phyloP scores from a whole-genome alignment of 345 rosid species.

The Schrenkiella parvula region DNA sequence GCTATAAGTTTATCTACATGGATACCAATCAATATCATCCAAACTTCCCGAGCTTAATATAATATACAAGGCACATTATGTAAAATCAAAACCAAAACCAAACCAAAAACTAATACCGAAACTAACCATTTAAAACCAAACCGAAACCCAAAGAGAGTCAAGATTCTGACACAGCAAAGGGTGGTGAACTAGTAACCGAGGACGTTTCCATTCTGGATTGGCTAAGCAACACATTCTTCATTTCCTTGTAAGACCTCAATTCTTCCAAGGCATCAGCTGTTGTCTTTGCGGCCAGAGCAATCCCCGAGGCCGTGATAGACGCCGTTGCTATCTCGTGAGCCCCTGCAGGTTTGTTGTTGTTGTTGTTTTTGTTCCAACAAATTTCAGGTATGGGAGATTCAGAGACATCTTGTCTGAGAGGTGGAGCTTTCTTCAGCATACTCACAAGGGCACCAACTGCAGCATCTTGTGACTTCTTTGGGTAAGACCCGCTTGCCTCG shows the following conservation, averaged over 20 bases:
- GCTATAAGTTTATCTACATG: constrained; percentile 14
- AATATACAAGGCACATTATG: constrained; percentile 3
- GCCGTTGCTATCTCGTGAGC: constrained; percentile 33
- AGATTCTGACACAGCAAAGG: constrained; percentile 28
- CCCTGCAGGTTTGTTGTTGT: constrained; percentile 3
- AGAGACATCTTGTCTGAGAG: constrained; percentile 60
- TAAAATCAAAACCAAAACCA: not conserved
- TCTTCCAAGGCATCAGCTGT: constrained; percentile 90
- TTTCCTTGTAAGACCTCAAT: constrained; percentile 61
- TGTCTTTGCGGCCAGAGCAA: constrained; percentile 49
- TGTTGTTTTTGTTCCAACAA: constrained; percentile 16
- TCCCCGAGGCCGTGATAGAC: constrained; percentile 47
- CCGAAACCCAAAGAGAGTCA: not conserved
- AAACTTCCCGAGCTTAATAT: not conserved
- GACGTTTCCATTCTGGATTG: constrained; percentile 29
- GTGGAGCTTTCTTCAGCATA: constrained; percentile 86
- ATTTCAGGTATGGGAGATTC: constrained; percentile 36
- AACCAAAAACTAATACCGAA: not conserved
- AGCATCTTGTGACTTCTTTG: constrained; percentile 74
- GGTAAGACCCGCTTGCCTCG: constrained; percentile 46
- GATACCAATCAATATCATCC: not conserved
- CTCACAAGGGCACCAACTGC: constrained; percentile 83
- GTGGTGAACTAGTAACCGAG: constrained; percentile 15
- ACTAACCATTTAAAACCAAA: not conserved
- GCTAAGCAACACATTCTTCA: constrained; percentile 55